Base-by-base conservation (phyloP, 768 basidiomycete species). In the Cystobasidium ongulense region DNA sequence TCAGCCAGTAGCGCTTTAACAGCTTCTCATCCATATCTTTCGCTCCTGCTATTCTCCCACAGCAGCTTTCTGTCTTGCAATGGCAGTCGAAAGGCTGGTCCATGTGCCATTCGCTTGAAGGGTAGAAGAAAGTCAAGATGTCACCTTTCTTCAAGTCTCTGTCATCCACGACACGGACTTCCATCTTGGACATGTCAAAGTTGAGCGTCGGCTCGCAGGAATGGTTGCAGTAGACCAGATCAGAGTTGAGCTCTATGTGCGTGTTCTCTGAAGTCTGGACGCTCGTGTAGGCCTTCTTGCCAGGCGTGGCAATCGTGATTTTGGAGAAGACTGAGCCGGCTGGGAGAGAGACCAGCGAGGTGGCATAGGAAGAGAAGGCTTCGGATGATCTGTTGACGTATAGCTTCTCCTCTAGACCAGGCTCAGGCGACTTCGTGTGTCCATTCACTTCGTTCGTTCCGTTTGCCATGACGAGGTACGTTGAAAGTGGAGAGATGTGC, bases 41-140 rank as follows among this genome's bases (percentile, higher is more conserved):
- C 11, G 77, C 77, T 35, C 77, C 77, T 15, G 25, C 17, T 18
- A 78, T 75, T 10, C 39, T 62, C 1, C 75, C 73, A 29, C 76
- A 53, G 59, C 77, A 78, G 2, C 33, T 52, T 63, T 77, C 66
- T 1, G 83, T 78, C 18, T 82, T 82, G 79, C 88, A 88, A 43
- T 80, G 73, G 79, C 87, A 88, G 15, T 82, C 80, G 78, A 88
- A 88, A 0, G 85, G 83, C 77, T 86, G 86, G 23, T 83, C 86
- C 87, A 88, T 88, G 57, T 86, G 84, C 87, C 87, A 88, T 77
- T 88, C 87, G 18, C 86, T 88, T 76, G 84, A 85, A 21, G 87
- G 88, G 78, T 88, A 88, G 78, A 88, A 88, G 78, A 85, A 88
- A 1, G 85, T 86, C 68, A 88, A 82, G 81, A 78, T 75, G 21